A percentile compares a stretch with the other conserved stretches of the same genome.
These are phyloP conservation scores for Blastobotrys capitulatus DNA, from an alignment of 1,139 yeast species.

Conservation along the genomic window DNA sequence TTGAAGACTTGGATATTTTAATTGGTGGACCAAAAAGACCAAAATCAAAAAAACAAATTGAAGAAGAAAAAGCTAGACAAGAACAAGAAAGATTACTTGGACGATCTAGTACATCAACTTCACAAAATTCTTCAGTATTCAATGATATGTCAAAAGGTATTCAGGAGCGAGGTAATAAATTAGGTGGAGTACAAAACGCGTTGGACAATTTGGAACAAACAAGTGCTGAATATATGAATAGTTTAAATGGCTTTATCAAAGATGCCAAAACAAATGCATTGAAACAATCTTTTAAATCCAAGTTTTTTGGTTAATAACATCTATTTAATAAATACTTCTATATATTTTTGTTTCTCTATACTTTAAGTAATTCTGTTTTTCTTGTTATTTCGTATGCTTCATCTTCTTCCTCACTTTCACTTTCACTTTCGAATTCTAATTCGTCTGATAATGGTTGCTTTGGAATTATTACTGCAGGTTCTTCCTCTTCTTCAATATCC, in stretches of 20 bases:
- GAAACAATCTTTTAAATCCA: slow-evolving; percentile 28
- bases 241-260: slow-evolving; percentile 26
- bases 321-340: neutral
- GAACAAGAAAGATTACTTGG: slow-evolving; percentile 22
- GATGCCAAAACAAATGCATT: slow-evolving; percentile 26
- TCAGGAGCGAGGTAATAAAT: slow-evolving; percentile 16
- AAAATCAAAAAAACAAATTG: slow-evolving; percentile 29
- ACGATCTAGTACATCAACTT: neutral
- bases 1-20: slow-evolving; percentile 46
- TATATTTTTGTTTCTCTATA: too few species aligned
- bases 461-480: too few species aligned
- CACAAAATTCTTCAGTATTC: slow-evolving; percentile 6
- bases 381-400: neutral
- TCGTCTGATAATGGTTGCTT: neutral
- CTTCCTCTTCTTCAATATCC: slow-evolving; percentile 7
- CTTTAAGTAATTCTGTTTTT: neutral
- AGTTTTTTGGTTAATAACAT: slow-evolving; percentile 23
- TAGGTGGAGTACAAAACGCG: slow-evolving; percentile 28
- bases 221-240: slow-evolving; percentile 29
- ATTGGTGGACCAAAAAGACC: slow-evolving; percentile 39
- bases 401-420: neutral
- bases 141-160: slow-evolving; percentile 9
- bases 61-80: slow-evolving; percentile 22
- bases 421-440: neutral
- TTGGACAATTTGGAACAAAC: slow-evolving; percentile 31